Percentiles rank a stretch among this genome's conserved stretches.
phyloP scores from a whole-genome alignment of 805 yeast genomes.

The Ascoidea rubescens region DNA sequence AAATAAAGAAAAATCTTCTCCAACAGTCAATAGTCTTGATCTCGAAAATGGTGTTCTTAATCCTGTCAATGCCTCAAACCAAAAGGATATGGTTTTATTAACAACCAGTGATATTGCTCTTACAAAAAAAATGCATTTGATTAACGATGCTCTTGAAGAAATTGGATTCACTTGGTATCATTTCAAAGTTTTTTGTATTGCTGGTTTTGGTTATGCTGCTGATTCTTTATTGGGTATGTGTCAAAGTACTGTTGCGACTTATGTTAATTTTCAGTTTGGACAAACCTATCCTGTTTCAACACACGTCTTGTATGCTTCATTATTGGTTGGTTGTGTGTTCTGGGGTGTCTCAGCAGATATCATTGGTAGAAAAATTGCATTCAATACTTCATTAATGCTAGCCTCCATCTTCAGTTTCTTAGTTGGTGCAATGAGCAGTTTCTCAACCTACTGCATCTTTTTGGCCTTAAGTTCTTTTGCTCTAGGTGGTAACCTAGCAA shows the following conservation, averaged over 20 bases:
- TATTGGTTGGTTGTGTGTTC: conserved; percentile 36
- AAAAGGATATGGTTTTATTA: conserved; percentile 6
- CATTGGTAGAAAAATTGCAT: conserved; percentile 38
- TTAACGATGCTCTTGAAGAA: conserved; percentile 40
- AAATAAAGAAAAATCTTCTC: conserved; percentile 16
- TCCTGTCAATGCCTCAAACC: too few species aligned
- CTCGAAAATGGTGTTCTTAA: too few species aligned
- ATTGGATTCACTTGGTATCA: conserved; percentile 48
- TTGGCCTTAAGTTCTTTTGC: conserved; percentile 29
- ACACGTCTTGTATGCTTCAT: conserved; percentile 34
- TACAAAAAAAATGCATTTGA: conserved; percentile 24
- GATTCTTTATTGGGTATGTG: conserved; percentile 37
- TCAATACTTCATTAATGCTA: conserved; percentile 32
- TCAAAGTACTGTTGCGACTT: conserved; percentile 31
- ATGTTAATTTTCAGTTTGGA: conserved; percentile 33
- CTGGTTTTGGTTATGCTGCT: conserved; percentile 43
- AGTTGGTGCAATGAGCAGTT: conserved; percentile 35
- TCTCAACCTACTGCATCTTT: conserved; percentile 36
- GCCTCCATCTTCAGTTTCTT: conserved; percentile 38
- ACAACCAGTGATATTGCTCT: conserved; percentile 21
- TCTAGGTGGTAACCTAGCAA: conserved; percentile 44
- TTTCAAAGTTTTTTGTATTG: conserved; percentile 31
- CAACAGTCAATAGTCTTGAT: neutral
- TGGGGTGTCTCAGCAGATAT: conserved; percentile 46
- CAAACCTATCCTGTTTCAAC: conserved; percentile 29